Evolutionary conservation across 2,329 filamentous ascomycete species (phyloP).

Genomic region (Talaromyces sp.): DNA sequence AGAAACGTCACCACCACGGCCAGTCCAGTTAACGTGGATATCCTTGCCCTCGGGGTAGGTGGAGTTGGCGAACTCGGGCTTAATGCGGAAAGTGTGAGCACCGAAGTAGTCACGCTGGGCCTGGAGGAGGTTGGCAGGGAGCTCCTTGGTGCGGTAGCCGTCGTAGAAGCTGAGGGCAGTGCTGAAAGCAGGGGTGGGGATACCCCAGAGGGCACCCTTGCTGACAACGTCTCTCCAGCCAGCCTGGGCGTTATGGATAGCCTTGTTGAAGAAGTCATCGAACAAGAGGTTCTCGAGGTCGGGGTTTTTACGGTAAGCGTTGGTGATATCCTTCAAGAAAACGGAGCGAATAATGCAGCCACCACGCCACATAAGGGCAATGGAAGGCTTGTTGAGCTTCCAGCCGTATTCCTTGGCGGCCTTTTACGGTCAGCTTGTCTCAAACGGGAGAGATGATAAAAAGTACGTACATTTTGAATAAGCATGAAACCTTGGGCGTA

Average conservation of each 20-base stretch:
- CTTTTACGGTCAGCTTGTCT: constrained; percentile 45
- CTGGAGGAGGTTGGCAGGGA: constrained; percentile 97
- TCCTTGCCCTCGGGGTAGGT: constrained; percentile 83
- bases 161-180: constrained; percentile 98
- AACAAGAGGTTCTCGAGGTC: constrained; percentile 98
- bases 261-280: constrained; percentile 99
- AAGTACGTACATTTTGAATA: constrained; percentile 80
- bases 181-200: constrained; percentile 93
- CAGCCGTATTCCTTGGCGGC: constrained; percentile 93
- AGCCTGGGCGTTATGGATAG: constrained; percentile 91
- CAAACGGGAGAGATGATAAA: not conserved
- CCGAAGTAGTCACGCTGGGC: constrained; percentile 99
- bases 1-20: constrained; percentile 93
- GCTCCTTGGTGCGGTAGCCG: constrained; percentile 93
- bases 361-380: constrained; percentile 99
- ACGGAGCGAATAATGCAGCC: constrained; percentile 99
- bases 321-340: constrained; percentile 99
- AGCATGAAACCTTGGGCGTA: constrained; percentile 99
- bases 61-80: constrained; percentile 71
- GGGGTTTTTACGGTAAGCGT: constrained; percentile 89
- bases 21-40: constrained; percentile 99
- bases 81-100: constrained; percentile 84
- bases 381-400: constrained; percentile 99
- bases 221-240: constrained; percentile 89
- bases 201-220: constrained; percentile 89